Evolutionary conservation across 345 rosid species (phyloP), one percentile per base, ranked within the genome.

Genomic region (Diplotaxis tenuifolia): DNA sequence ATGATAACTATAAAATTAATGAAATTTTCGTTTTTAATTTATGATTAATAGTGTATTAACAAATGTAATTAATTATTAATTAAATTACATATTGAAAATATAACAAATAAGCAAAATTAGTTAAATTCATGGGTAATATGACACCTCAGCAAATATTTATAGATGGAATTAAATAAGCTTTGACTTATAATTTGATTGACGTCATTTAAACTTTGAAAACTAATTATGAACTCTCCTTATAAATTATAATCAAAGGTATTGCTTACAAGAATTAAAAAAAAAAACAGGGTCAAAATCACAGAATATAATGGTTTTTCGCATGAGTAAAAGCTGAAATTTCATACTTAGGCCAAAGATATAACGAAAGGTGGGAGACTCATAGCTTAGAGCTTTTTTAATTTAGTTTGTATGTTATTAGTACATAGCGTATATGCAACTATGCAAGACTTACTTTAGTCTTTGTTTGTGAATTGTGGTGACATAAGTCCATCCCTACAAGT

Each of bases 221-320:
- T 11, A 60, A 60, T 42, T 52, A 14, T 68, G 55, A 52, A 63
- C 34, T 67, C 78, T 67, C 40, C 56, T 6, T 60, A 59, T 50
- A 53, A 50, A 50, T 6, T 60, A 59, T 61, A 40, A 50, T 36
- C 63, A 60, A 36, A 75, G 22, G 73, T 16, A 60, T 32, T 16
- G 2, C 15, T 45, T 57, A 6, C 23, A 18, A 22, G 2, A 54
- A 31, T 74, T 74, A 16, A 45, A 14, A 58, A 16, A 45, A 14
- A 58, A 66, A 66, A 4, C 18, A 53, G 25, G 23, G 71, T 56
- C 52, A 65, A 73, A 73, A 57, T 36, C 67, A 66, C 38, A 36
- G 27, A 32, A 11, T 65, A 55, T 65, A 56, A 21, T 73, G 45
- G 57, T 14, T 38, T 32, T 34, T 38, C 15, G 62, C n/a, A 22